Evolutionary conservation across 768 basidiomycete species (phyloP).

Genomic region (Calvatia gigantea): DNA sequence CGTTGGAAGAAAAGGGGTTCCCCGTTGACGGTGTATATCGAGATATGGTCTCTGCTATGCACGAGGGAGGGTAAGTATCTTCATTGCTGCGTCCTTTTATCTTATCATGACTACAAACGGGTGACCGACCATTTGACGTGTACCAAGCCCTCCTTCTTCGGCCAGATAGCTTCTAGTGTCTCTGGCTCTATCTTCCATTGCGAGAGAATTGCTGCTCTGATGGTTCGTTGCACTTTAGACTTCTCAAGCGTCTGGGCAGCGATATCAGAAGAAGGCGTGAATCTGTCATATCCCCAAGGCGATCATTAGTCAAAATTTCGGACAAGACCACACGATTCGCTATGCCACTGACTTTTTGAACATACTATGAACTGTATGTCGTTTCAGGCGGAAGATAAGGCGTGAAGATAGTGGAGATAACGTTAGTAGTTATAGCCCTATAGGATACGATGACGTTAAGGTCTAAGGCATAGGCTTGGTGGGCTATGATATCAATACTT

Average conservation of each 20-base stretch:
- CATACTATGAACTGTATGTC: slow-evolving; percentile 34
- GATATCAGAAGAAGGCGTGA: slow-evolving; percentile 74
- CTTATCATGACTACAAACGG: slow-evolving; percentile 11
- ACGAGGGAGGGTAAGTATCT: slow-evolving; percentile 16
- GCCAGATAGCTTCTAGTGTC: slow-evolving; percentile 90
- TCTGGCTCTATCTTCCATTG: slow-evolving; percentile 84
- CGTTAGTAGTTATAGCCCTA: slow-evolving; percentile 10
- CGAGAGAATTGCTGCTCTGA: slow-evolving; percentile 73
- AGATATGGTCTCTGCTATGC: slow-evolving; percentile 89
- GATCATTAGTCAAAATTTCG: slow-evolving; percentile 7
- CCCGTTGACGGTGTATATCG: slow-evolving; percentile 84
- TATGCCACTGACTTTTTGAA: slow-evolving; percentile 63
- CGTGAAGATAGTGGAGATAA: slow-evolving; percentile 12
- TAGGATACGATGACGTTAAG: slow-evolving; percentile 12
- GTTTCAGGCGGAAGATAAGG: not conserved
- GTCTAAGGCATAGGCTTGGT: not conserved
- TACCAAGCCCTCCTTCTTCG: slow-evolving; percentile 94
- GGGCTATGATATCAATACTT: not conserved
- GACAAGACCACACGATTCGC: slow-evolving; percentile 15
- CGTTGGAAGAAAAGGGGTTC: slow-evolving; percentile 95
- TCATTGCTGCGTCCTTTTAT: slow-evolving; percentile 10
- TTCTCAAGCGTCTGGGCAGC: slow-evolving; percentile 90
- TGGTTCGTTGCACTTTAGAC: slow-evolving; percentile 87
- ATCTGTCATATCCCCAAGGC: slow-evolving; percentile 39
- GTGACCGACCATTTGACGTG: slow-evolving; percentile 87